Base-by-base conservation (phyloP, 1,139 yeast species). In the Nakaseomyces glabratus region DNA sequence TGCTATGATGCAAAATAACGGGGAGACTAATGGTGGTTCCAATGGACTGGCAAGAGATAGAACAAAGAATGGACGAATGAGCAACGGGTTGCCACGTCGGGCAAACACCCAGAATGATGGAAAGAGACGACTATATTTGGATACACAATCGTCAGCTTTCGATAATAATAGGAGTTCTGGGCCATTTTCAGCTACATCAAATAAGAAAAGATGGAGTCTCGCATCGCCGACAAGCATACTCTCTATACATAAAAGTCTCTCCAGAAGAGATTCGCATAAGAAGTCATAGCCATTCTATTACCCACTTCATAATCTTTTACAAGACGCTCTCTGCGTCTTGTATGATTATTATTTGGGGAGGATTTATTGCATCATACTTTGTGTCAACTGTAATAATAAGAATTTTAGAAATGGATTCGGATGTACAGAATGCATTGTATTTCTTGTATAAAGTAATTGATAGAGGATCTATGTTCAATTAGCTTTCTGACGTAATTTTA, bases 141-240 rank as follows among this genome's bases (percentile, higher is more conserved):
- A 26, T 18, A 26, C 30, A 18, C 30, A 26, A 12, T 18, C 30
- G 10, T 17, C 30, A 11, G 15, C 30, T 17, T 26, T 26, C 10
- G 30, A 26, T 6, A n/a, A 17, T 2, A 6, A 20, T 4, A 17
- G 30, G 14, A 12, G 21, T 1, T 17, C 10, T 26, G 30, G 30
- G 4, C 30, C 30, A 6, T 18, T 26, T 9, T 17, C 30, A 17
- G 30, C 30, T 11, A 21, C 30, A n/a, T 11, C 18, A 21, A 26
- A 26, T 18, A 26, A 18, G 30, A 26, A 26, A n/a, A 20, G 30
- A 6, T 26, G 30, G 30, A 26, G 30, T n/a, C 30, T 26, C 11
- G 30, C 30, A 17, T 26, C 30, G 12, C 30, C 30, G 17, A 26
- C 30, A 17, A 26, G 18, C 18, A 4, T 26, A 6, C 30, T 26